Base-by-base conservation (phyloP, 331 rosid species). In the Pyracantha coccinea region DNA sequence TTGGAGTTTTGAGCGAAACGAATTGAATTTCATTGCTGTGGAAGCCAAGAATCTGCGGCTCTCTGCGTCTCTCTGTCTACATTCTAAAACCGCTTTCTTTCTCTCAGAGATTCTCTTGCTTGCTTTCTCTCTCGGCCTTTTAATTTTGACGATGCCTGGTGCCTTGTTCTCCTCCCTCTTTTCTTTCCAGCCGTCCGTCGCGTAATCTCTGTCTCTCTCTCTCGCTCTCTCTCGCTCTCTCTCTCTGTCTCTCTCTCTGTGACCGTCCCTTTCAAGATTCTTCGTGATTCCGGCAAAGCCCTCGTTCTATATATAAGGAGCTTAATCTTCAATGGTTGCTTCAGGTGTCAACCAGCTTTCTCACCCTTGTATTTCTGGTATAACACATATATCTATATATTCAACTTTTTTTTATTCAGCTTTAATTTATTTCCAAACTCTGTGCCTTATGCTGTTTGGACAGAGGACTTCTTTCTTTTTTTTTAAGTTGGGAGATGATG, bases 301-400 rank as follows among this genome's bases (percentile, higher is more conserved):
- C 28, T 35, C 20, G 7, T 11, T 3, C 70, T 83, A 79, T 87
- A 86, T 83, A 76, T 77, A 73, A 62, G 65, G 63, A 63, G 66
- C 57, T 41, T 61, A 21, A 6, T 47, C 25, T 53, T 23, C 66
- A 65, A 89, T 89, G 95, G 83, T 90, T 86, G 79, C 96, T 83
- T 81, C 97, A 20, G 89, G 80, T 71, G 75, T 88, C 85, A 89
- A 85, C 66, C 92, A 92, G 79, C 88, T 86, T 29, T 89, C 98
- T 82, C 93, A 92, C 66, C 94, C 98, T 25, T 90, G 96, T 81
- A 88, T 90, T 83, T 86, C 85, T 78, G 97, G 99, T 92, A 91
- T 44, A 75, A 62, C 58, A 59, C 27, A 66, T 14, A 28, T 4
- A n/a, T 4, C 9, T n/a, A 33, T 10, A n/a, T 66, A 32, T 31